Base-by-base conservation (phyloP, 768 basidiomycete species). In the Tulasnella calospora region DNA sequence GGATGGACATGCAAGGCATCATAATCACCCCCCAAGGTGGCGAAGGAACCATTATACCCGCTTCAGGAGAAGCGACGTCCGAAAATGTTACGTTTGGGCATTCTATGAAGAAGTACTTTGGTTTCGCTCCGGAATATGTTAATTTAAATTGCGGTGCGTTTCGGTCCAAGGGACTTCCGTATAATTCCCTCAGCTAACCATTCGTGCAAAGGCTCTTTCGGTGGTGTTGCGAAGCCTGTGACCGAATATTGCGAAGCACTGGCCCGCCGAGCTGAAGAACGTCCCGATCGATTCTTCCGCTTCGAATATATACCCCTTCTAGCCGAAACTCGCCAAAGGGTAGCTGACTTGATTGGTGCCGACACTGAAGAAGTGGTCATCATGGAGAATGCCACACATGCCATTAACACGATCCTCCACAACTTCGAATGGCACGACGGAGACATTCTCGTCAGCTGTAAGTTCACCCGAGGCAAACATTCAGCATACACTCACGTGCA, bases 351-450 rank as follows among this genome's bases (percentile, higher is more conserved):
- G 30, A 81, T 86, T 36, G 80, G 81, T 38, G 84, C 84, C 12
- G 78, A 82, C 15, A 38, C 72, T 23, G 83, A 85, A 27, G 85
- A 86, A 72, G 79, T 81, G 55, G 83, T 84, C 10, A 80, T 88
- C 35, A 88, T 91, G 0, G 83, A 87, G 0, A 93, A 92, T 80
- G 88, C 92, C 0, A 90, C 90, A 0, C 86, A 88, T 80, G 92
- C 89, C 3, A 80, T 95, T 44, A 90, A 90, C 80, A 92, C 90
- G 13, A 85, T 95, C 73, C 82, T 93, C 41, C 84, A 87, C 71
- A 93, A 93, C 79, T 85, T 95, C 40, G 85, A 87, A 47, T 94
- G 91, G 92, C 85, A 88, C 47, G 82, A 88, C 72, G 90, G 88
- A 0, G 94, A 95, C 83, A 84, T 92, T 12, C 86, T 95, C 74